Evolutionary conservation across 768 basidiomycete species (phyloP), one percentile per base, ranked within the genome.

Genomic region (Pleurotus platypus): DNA sequence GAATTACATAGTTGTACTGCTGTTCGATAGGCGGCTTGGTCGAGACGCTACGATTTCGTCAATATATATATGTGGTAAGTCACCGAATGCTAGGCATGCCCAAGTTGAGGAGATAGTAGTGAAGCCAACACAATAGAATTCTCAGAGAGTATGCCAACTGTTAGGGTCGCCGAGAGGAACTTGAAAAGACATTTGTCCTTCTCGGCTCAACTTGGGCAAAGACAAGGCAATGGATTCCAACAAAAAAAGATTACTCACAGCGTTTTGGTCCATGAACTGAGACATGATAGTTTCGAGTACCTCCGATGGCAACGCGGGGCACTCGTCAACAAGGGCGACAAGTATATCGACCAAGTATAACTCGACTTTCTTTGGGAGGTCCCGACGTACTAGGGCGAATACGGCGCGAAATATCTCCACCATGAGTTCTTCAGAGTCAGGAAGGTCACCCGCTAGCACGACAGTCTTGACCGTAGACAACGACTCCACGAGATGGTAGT

Each of bases 401-500:
- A 94, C 83, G 63, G 86, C 86, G 63, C 84, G 84, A 71, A 98
- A 98, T 59, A 93, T 83, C 42, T 90, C 86, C 51, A 74, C 69
- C 76, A 94, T 85, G 59, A 97, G 81, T 49, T 93, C 89, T 58
- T 98, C 96, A 9, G 86, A 85, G 37, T 84, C 84, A 3, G 89
- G 91, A 12, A 98, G 81, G 71, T 98, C 96, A 71, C 92, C 94
- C 13, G 97, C 86, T 63, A 98, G 82, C 11, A 94, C 92, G 27
- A 97, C 88, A 63, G 89, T 92, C 80, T 98, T 98, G 66, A 98
- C 94, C 35, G 90, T 90, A 1, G 94, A 91, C 22, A 99, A 78
- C 22, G 88, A 92, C 64, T 98, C 94, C 26, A 98, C 81, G n/a
- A 98, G 81, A 66, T 94, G 93, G 64, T 88, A 96, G 71, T 97